Base-by-base conservation (phyloP, 2,329 filamentous ascomycete species). In the Neonectria hederae region DNA sequence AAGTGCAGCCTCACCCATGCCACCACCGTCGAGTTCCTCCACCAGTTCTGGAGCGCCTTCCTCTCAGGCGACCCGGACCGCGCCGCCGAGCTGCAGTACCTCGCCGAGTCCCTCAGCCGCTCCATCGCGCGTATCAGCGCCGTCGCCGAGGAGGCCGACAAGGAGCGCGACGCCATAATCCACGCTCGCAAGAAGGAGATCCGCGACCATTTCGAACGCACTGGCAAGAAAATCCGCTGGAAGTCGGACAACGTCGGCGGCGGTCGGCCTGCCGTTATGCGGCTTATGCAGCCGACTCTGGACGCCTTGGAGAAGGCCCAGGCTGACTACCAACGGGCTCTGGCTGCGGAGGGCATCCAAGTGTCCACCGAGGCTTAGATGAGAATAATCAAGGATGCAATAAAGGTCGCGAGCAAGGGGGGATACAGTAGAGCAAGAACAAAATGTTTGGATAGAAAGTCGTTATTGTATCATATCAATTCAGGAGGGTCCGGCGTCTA, bases 31-130 rank as follows among this genome's bases (percentile, higher is more conserved):
- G 96, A 99, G 75, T 99, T 98, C 74, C 83, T 99, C n/a, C 92
- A 95, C 72, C 97, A 98, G 77, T 99, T 99, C 82, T 99, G 95
- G 95, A 87, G 88, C 35, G 89, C 94, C 0, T 99, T 97, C 75
- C 85, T 97, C 26, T 97, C 94, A 0, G 95, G 94, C 14, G 93
- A 97, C 75, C 82, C 92, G 1, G 90, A 93, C 64, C 90, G 93
- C 35, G 92, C 93, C 0, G 85, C 85, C 45, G 95, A 99, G 79
- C 85, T 97, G 14, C 89, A 90, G 7, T 93, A 92, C 66, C 85
- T 97, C 51, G 89, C 92, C 8, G 92, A 97, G 76, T 95, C 94
- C 10, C 84, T 99, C 14, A 87, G 88, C 64, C 88, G 91, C 63
- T 95, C 93, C 0, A 83, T 90, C 60, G 87, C 91, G 64, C 89